Conservation (phyloP, 2,329 filamentous ascomycete genomes). For the Microsporum ferrugineum region DNA sequence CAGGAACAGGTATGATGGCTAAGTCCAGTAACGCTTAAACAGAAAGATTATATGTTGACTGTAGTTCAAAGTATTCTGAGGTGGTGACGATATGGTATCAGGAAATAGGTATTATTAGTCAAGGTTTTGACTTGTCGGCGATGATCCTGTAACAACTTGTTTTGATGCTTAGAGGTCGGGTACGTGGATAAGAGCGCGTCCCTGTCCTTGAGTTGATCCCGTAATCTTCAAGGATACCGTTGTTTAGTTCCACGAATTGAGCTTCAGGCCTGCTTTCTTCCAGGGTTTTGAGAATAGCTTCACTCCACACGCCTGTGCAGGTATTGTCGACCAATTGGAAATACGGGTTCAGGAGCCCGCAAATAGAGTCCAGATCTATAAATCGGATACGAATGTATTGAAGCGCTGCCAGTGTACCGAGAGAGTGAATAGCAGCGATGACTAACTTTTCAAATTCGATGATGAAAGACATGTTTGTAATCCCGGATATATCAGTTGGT, state of each 20-base stretch:
- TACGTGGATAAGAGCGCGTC: slow-evolving; percentile 28
- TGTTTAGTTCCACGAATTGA: slow-evolving; percentile 50
- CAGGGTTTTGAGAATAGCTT: slow-evolving; percentile 52
- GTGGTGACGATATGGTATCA: not conserved
- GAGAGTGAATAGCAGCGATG: slow-evolving; percentile 48
- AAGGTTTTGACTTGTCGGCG: slow-evolving; percentile 28
- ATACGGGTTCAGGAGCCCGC: slow-evolving; percentile 60
- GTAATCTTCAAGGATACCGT: slow-evolving; percentile 45
- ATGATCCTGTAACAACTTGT: slow-evolving; percentile 31
- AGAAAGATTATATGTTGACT: not conserved
- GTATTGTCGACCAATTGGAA: slow-evolving; percentile 52
- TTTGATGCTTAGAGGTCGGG: slow-evolving; percentile 30
- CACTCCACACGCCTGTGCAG: slow-evolving; percentile 63
- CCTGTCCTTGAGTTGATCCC: slow-evolving; percentile 23
- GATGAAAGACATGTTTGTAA: slow-evolving; percentile 62
- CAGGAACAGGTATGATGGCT: not conserved
- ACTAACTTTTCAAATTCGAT: slow-evolving; percentile 59
- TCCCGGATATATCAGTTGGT: slow-evolving; percentile 56
- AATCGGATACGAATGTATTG: slow-evolving; percentile 60
- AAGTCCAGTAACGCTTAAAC: not conserved
- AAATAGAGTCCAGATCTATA: slow-evolving; percentile 61
- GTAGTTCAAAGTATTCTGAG: not conserved
- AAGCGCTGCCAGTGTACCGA: slow-evolving; percentile 49
- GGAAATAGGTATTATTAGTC: not conserved
- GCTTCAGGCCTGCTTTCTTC: slow-evolving; percentile 47